These are phyloP conservation scores for Candida bentonensis DNA, from an alignment of 805 yeast species.

Conservation along the genomic window DNA sequence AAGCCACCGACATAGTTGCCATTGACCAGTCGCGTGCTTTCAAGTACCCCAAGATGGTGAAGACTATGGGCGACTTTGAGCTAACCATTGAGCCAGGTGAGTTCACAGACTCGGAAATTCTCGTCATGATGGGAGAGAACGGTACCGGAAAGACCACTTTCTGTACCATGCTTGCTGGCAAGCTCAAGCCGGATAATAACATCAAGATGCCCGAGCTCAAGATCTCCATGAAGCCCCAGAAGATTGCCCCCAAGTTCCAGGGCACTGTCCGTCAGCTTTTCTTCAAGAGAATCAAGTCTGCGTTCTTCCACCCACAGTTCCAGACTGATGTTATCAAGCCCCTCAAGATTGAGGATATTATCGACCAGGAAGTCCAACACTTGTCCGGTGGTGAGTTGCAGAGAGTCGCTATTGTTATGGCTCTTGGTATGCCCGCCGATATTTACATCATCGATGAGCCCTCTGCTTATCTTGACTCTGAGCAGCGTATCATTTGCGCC, in stretches of 20 bases:
- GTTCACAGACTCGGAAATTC: conserved; percentile 89
- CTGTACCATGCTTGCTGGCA: conserved; percentile 91
- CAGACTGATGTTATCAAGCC: conserved; percentile 98
- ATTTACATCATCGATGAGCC: conserved; percentile 97
- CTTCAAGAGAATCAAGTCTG: conserved; percentile 88
- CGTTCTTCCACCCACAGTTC: conserved; percentile 92
- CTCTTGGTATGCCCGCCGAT: conserved; percentile 91
- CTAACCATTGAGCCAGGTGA: conserved; percentile 73
- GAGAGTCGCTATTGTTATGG: conserved; percentile 93
- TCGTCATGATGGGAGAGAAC: conserved; percentile 99
- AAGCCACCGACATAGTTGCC: conserved; percentile 66
- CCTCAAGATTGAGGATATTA: conserved; percentile 78
- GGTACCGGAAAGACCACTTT: conserved; percentile 99
- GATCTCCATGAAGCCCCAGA: conserved; percentile 97
- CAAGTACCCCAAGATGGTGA: conserved; percentile 66
- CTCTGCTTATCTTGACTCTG: conserved; percentile 96
- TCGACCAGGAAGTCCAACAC: conserved; percentile 95
- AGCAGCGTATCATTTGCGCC: conserved; percentile 98
- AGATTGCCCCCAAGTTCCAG: conserved; percentile 95
- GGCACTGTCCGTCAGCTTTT: conserved; percentile 98
- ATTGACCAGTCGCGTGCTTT: conserved; percentile 69
- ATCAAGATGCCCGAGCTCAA: conserved; percentile 71
- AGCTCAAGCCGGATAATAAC: conserved; percentile 73
- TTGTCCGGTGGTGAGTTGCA: conserved; percentile 99
- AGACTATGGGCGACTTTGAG: conserved; percentile 94